A percentile compares a stretch with the other conserved stretches of the same genome.
Conservation (phyloP, 179 eudicot species). For the Camellia oleifera region DNA sequence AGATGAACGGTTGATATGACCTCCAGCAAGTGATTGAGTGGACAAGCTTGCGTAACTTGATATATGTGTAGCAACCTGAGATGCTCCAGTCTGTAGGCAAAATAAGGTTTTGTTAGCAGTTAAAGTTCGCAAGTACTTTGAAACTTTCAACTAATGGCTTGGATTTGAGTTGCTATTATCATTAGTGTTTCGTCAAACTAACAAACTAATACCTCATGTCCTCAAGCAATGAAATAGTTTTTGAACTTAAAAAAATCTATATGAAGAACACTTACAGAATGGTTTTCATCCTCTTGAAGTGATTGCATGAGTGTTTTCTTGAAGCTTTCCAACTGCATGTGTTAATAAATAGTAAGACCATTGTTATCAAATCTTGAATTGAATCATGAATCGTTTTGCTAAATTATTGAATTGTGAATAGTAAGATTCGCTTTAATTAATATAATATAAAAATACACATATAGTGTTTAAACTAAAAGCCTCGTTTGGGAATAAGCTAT, state of each 20-base stretch:
- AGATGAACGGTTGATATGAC: constrained; percentile 22
- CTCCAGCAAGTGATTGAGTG: constrained; percentile 37
- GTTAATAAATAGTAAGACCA: background rate
- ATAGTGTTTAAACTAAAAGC: no score
- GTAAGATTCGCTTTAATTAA: no score
- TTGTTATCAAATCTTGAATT: background rate
- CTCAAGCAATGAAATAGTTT: constrained; percentile 8
- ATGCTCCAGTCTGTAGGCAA: constrained; percentile 37
- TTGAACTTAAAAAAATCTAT: background rate
- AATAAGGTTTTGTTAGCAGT: constrained; percentile 7
- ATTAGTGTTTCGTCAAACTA: background rate
- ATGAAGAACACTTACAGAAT: constrained; percentile 45
- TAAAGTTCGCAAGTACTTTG: background rate
- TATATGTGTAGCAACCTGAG: constrained; percentile 24
- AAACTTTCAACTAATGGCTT: background rate
- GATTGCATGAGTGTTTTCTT: constrained; percentile 90
- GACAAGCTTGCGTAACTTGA: constrained; percentile 34
- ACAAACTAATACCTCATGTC: background rate
- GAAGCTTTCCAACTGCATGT: constrained; percentile 75
- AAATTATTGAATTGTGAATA: no score
- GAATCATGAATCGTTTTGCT: no score
- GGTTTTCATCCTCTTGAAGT: constrained; percentile 88
- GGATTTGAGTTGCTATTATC: background rate
- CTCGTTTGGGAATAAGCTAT: no score
- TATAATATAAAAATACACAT: no score